Base-by-base conservation (phyloP, 257 asterid genomes). In the Sherardia arvensis region DNA sequence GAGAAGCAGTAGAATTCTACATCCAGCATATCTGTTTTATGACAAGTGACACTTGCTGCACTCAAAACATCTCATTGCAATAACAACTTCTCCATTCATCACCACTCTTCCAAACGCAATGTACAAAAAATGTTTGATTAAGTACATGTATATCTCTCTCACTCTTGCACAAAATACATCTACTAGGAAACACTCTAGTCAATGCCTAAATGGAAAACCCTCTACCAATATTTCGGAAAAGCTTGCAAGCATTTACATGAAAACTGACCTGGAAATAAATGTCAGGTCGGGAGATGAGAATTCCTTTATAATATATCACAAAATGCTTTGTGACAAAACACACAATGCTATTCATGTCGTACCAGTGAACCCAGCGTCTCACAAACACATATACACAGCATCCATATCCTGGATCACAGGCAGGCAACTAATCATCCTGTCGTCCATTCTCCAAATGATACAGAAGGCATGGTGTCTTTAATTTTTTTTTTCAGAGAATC, bases 261-360 rank as follows among this genome's bases (percentile, higher is more conserved):
- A 45, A 53, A 28, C 62, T 36, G 36, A 55, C 33, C 65, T 48
- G 53, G 57, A 26, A 55, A 4, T 8, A 7, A 36, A 5, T 7
- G 53, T 53, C 43, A 14, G 23, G 59, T 26, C 8, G 36, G 59
- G 56, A 60, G 15, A 47, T 43, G 27, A 53, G 23, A 69, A 64
- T 1, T 18, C 26, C 38, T 32, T 43, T 8, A 18, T 22, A 26
- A 22, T 38, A 66, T 40, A 40, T 30, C 30, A 53, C 48, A 53
- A 36, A 26, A 30, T 59, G 48, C 59, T 33, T 7, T 2, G 51
- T 34, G 67, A 22, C 30, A n/a, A 58, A 54, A 57, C 20, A 63
- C 71, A 64, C 23, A 7, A 70, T 49, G 66, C 61, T 8, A 43
- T 36, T 67, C 53, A 61, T 40, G 67, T 72, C 76, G 61, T 76